Percentiles rank a stretch among this genome's conserved stretches.
phyloP scores from a whole-genome alignment of 495 filamentous ascomycete genomes.

The Neurospora hispaniola region DNA sequence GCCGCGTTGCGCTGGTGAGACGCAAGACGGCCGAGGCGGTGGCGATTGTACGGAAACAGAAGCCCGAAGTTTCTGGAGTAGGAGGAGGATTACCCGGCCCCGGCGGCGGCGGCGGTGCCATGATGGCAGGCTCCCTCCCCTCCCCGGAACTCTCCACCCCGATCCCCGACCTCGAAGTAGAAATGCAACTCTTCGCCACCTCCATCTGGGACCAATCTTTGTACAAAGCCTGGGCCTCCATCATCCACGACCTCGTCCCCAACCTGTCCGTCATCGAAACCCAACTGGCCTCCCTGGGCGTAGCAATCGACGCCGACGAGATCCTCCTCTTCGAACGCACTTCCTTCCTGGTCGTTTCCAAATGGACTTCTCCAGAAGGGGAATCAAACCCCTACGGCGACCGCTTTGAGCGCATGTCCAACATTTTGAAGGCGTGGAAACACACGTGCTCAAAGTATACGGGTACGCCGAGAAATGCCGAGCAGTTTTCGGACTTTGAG shows the following conservation, averaged over 20 bases:
- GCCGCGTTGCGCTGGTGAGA: constrained; percentile 61
- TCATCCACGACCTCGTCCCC: constrained; percentile 91
- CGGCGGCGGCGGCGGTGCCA: neutral
- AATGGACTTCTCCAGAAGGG: constrained; percentile 63
- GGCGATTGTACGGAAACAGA: constrained; percentile 26
- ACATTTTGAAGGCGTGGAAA: constrained; percentile 97
- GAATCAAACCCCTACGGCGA: constrained; percentile 77
- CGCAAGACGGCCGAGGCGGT: constrained; percentile 63
- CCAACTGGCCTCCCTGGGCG: constrained; percentile 65
- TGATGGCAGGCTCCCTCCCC: constrained; percentile 8
- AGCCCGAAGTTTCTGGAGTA: constrained; percentile 6
- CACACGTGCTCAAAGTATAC: constrained; percentile 49
- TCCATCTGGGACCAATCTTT: constrained; percentile 97
- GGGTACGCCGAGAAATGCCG: constrained; percentile 42
- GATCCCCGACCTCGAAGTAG: constrained; percentile 40
- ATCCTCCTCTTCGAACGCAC: constrained; percentile 92
- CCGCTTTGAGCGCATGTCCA: constrained; percentile 86
- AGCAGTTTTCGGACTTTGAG: constrained; percentile 46
- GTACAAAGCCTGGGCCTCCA: constrained; percentile 96
- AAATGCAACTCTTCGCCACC: constrained; percentile 71
- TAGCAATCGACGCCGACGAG: constrained; percentile 82
- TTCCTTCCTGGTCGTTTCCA: constrained; percentile 87
- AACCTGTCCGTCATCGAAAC: constrained; percentile 84
- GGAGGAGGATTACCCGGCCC: neutral
- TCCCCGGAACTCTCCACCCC: neutral